Evolutionary conservation across 495 filamentous ascomycete species (phyloP).

Genomic region (Choiromyces venosus): DNA sequence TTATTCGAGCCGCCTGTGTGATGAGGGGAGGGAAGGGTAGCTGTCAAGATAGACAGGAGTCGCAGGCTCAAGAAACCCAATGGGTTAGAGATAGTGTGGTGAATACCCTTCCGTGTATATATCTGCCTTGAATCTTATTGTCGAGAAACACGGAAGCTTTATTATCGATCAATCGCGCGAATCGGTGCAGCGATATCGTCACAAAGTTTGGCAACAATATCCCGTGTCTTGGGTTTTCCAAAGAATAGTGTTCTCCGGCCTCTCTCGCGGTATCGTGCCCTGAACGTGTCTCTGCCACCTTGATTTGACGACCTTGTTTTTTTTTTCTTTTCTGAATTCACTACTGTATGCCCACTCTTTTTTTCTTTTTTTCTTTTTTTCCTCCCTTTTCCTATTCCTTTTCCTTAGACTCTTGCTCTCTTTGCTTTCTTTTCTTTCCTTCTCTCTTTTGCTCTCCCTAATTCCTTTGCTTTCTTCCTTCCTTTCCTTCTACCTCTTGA

Average conservation of each 20-base stretch:
- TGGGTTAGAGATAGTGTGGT: not conserved
- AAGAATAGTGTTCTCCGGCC: conserved; percentile 11
- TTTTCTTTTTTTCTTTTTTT: conserved; percentile 10
- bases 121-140: conserved; percentile 18
- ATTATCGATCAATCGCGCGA: conserved; percentile 31
- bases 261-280: not conserved
- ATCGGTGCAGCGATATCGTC: conserved; percentile 35
- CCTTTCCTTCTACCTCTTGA: not conserved
- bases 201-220: conserved; percentile 32
- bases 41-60: not conserved
- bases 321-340: not conserved
- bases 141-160: conserved; percentile 27
- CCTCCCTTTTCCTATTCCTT: conserved; percentile 11
- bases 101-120: conserved; percentile 24
- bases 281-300: not conserved
- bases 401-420: not conserved
- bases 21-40: not conserved
- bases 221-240: conserved; percentile 36
- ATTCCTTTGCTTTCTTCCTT: conserved; percentile 6
- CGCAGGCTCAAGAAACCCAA: not conserved
- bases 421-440: not conserved
- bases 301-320: not conserved
- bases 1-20: not conserved
- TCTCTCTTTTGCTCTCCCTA: conserved; percentile 11
- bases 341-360: conserved; percentile 12